phyloP scores from a whole-genome alignment of 345 rosid species.

The Dimocarpus longan region DNA sequence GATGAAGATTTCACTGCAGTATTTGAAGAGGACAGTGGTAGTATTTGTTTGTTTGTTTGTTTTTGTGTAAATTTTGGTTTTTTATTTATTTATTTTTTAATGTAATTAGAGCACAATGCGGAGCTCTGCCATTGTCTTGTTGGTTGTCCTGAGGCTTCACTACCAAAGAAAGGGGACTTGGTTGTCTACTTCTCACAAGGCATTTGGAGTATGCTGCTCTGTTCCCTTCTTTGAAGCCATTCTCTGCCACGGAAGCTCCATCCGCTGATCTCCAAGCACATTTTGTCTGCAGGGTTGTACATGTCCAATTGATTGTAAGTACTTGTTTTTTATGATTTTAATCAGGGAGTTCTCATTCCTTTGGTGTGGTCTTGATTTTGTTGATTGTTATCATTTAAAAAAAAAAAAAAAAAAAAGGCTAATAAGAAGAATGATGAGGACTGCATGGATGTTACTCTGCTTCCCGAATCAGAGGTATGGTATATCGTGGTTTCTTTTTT shows the following conservation, averaged over 20 bases:
- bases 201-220: conserved; percentile 72
- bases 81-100: conserved; percentile 53
- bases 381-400: conserved; percentile 8
- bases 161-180: conserved; percentile 78
- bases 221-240: conserved; percentile 30
- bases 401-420: too few relatives aligned
- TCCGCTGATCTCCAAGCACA: conserved; percentile 64
- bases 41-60: conserved; percentile 1
- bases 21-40: conserved; percentile 34
- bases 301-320: conserved; percentile 72
- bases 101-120: conserved; percentile 52
- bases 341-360: not conserved
- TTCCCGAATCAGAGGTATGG: conserved; percentile 73
- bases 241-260: conserved; percentile 48
- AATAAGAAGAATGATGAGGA: conserved; percentile 89
- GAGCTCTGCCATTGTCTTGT: conserved; percentile 95
- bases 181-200: conserved; percentile 85
- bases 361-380: conserved; percentile 20
- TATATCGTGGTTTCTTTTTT: not conserved
- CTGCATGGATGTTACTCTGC: conserved; percentile 69
- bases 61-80: conserved; percentile 41
- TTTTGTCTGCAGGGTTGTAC: conserved; percentile 68
- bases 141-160: conserved; percentile 66
- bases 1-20: conserved; percentile 22
- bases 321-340: not conserved